Evolutionary conservation across 2,329 filamentous ascomycete genomes (phyloP).

Genomic region (Aspergillus aculeatinus): DNA sequence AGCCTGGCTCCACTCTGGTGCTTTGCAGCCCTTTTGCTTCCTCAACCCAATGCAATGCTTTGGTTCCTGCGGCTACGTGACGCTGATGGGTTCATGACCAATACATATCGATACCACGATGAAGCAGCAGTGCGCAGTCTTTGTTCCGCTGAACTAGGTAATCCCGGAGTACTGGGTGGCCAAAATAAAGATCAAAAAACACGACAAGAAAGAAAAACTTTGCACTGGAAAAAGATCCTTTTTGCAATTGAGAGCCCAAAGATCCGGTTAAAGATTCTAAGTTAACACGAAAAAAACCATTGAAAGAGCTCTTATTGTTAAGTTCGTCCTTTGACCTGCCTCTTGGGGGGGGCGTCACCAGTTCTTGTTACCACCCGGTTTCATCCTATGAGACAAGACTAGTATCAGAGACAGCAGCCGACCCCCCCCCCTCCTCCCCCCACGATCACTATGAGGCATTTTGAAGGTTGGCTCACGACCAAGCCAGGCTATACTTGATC

Average conservation of each 20-base stretch:
- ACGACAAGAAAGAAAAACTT: not conserved
- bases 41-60: conserved; percentile 21
- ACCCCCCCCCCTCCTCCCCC: too few species aligned
- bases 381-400: conserved; percentile 4
- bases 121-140: not conserved
- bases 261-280: too few species aligned
- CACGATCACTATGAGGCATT: conserved; percentile 8
- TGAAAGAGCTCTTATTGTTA: too few species aligned
- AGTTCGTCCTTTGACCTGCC: not conserved
- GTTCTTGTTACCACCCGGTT: conserved; percentile 5
- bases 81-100: conserved; percentile 9
- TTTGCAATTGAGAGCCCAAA: too few species aligned
- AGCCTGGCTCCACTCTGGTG: conserved; percentile 17
- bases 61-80: conserved; percentile 28
- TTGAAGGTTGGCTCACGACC: conserved; percentile 8
- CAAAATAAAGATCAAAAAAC: not conserved
- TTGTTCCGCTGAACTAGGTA: not conserved
- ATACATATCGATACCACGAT: not conserved
- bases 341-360: not conserved
- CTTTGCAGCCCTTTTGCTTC: conserved; percentile 11
- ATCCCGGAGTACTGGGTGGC: not conserved
- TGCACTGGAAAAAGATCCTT: not conserved
- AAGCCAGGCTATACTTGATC: conserved; percentile 4
- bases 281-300: too few species aligned
- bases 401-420: not conserved